Base-by-base conservation (phyloP, 768 basidiomycete species). In the Boletus insuetus region DNA sequence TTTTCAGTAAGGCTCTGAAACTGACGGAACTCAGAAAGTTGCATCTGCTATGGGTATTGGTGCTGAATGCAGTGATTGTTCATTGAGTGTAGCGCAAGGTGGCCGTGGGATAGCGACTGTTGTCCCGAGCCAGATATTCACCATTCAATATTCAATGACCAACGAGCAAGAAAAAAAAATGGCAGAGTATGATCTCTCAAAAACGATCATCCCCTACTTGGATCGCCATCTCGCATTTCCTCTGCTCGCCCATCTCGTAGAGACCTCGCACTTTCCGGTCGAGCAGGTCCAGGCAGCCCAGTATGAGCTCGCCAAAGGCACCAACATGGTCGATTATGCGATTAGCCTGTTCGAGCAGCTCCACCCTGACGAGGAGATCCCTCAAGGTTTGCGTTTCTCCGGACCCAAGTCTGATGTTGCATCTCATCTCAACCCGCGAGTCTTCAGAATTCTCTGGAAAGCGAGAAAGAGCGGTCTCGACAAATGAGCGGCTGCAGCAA, bases 241-340 rank as follows among this genome's bases (percentile, higher is more conserved):
- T 26, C 75, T 98, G 10, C 88, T 99, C 57, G 85, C 89, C 11
- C 94, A 96, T 76, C 86, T 98, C 42, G 81, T 79, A 16, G 87
- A 91, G 56, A 82, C 79, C 10, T 82, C 83, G 17, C 73, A 90
- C 39, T 98, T 94, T 72, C 80, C 91, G 2, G 77, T 80, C 20
- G 80, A 89, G 40, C 85, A 98, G 62, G 82, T 98, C 54, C 84
- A 86, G 54, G 76, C 84, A 39, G 96, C 97, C 37, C 96, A 98
- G 75, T 96, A 97, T 88, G 94, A 98, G 66, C 86, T 98, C 51
- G 91, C 94, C 52, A 96, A 93, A 69, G 91, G 87, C 58, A 99
- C 97, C 44, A 98, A 99, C 73, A 98, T 98, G 95, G 87, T 96
- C 55, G 95, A 96, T 72, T 99, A 96, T 66, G 87, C 91, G 24